Conservation (phyloP, 768 basidiomycete species). For the Paxillus rubicundulus region DNA sequence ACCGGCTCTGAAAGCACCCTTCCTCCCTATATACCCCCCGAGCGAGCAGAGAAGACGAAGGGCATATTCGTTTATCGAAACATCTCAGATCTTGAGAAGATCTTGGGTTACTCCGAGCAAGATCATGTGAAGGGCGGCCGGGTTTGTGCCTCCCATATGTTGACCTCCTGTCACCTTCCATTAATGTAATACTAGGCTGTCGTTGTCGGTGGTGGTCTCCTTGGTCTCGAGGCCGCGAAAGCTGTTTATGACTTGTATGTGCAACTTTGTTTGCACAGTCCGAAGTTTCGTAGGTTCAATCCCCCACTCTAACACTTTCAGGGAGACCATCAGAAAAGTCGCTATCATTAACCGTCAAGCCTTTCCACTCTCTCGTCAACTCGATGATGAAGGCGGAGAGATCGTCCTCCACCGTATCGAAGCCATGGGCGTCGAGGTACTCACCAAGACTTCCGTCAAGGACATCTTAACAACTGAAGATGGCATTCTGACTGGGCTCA, state of each 20-base stretch:
- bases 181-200: constrained; percentile 15
- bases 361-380: constrained; percentile 57
- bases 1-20: constrained; percentile 67
- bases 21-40: constrained; percentile 52
- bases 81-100: constrained; percentile 62
- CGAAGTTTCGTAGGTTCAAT: not conserved
- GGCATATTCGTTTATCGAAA: constrained; percentile 75
- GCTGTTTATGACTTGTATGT: constrained; percentile 57
- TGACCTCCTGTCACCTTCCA: not conserved
- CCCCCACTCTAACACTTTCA: not conserved
- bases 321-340: constrained; percentile 42
- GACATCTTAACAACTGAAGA: constrained; percentile 38
- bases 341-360: constrained; percentile 51
- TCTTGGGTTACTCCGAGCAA: constrained; percentile 56
- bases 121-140: constrained; percentile 37
- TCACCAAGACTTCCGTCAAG: constrained; percentile 40
- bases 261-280: too few relatives aligned
- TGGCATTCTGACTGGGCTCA: constrained; percentile 46
- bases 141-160: constrained; percentile 10
- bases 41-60: constrained; percentile 37
- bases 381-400: constrained; percentile 56
- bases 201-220: constrained; percentile 67
- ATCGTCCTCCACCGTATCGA: constrained; percentile 60
- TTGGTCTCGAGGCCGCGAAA: constrained; percentile 75
- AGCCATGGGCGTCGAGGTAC: constrained; percentile 55